Conservation (phyloP, 495 filamentous ascomycete genomes). For the Hypoxylon lienhwacheense region DNA sequence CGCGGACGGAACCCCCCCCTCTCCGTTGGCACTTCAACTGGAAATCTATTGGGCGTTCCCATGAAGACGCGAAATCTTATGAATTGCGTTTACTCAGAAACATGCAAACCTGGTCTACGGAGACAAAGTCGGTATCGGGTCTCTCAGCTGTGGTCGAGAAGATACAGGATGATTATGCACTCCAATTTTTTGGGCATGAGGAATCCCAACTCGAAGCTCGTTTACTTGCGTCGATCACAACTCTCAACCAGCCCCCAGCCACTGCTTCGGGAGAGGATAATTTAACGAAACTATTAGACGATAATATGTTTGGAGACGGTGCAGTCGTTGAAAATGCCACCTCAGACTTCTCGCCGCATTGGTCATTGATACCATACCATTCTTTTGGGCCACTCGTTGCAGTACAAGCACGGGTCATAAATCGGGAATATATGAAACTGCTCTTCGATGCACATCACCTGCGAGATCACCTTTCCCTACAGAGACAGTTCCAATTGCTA, state of each 20-base stretch:
- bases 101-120: slow-evolving; percentile 32
- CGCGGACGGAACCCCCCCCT: slow-evolving; percentile 52
- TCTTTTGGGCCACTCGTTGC: slow-evolving; percentile 75
- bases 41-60: slow-evolving; percentile 67
- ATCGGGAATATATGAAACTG: slow-evolving; percentile 73
- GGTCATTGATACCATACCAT: slow-evolving; percentile 68
- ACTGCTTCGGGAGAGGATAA: slow-evolving; percentile 32
- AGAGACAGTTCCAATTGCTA: slow-evolving; percentile 79
- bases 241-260: slow-evolving; percentile 43
- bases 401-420: slow-evolving; percentile 74
- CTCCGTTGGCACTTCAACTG: slow-evolving; percentile 78
- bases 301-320: slow-evolving; percentile 25
- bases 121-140: not conserved
- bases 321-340: not conserved
- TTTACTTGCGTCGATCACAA: slow-evolving; percentile 54
- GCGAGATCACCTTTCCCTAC: slow-evolving; percentile 72
- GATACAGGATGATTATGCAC: slow-evolving; percentile 12
- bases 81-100: slow-evolving; percentile 55
- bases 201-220: slow-evolving; percentile 52
- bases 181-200: slow-evolving; percentile 54
- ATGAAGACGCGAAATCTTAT: slow-evolving; percentile 63
- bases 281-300: slow-evolving; percentile 38
- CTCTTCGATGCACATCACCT: slow-evolving; percentile 76
- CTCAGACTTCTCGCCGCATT: slow-evolving; percentile 64
- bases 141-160: not conserved